Conservation (phyloP, 2,329 filamentous ascomycete species). For the Cordyceps tenuipes region DNA sequence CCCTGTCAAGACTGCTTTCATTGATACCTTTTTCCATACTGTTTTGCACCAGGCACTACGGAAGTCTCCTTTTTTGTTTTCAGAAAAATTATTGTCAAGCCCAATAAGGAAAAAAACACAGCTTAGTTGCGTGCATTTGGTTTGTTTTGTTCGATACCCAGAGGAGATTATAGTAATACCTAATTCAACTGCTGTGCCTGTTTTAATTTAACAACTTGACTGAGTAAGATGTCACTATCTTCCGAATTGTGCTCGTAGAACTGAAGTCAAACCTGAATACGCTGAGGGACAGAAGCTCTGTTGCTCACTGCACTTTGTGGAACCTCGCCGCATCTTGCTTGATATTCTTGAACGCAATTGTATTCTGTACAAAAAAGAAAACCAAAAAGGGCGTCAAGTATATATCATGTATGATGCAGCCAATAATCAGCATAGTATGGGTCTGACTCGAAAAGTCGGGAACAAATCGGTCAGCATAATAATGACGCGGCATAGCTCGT, state of each 20-base stretch:
- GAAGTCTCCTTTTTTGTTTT: conserved; percentile 7
- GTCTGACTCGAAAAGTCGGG: not conserved
- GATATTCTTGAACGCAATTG: no score
- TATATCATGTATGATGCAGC: not conserved
- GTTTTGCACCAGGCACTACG: conserved; percentile 18
- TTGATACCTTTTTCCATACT: conserved; percentile 33
- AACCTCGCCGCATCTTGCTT: no score
- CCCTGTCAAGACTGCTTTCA: conserved; percentile 44
- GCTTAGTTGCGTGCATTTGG: conserved; percentile 13
- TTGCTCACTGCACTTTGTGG: no score
- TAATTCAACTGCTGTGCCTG: conserved; percentile 32
- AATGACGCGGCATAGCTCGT: not conserved
- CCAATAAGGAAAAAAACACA: conserved; percentile 17
- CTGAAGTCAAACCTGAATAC: no score
- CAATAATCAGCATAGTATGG: not conserved
- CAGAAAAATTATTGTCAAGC: conserved; percentile 6
- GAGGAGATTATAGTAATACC: conserved; percentile 33
- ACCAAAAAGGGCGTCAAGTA: no score
- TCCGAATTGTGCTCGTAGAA: no score
- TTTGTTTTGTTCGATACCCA: conserved; percentile 34
- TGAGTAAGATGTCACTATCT: not conserved
- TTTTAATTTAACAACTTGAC: not conserved
- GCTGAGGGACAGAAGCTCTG: no score
- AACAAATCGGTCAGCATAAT: not conserved
- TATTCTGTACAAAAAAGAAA: no score